Evolutionary conservation across 306 rosid species (phyloP), one percentile per base, ranked within the genome.

Genomic region (Chamaecrista fasciculata): DNA sequence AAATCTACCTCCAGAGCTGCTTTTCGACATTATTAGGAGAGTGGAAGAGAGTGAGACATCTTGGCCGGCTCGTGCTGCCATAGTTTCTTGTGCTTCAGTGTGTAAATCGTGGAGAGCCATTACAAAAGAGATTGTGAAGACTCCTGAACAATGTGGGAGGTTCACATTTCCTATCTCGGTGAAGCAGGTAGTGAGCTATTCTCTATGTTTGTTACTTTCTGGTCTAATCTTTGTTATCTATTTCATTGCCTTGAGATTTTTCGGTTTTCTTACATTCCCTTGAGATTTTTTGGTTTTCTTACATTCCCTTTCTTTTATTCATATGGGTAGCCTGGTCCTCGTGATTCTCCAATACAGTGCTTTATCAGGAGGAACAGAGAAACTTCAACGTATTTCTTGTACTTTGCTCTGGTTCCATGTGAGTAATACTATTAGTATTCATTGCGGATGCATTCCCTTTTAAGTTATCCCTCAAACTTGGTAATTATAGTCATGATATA

Each of bases 111-210:
- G 96, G 96, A 87, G 94, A 76, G 77, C 65, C 15, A 66, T 85
- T 39, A 78, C 83, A 0, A 82, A 69, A 58, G 94, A 83, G 79
- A 80, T 85, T 7, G 80, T 87, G 62, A 78, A 77, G 76, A 80
- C 96, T 62, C 96, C 96, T 11, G 89, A 90, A 75, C 86, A 83
- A 76, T 90, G 88, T 72, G 96, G 96, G 73, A 85, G 86, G 87
- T 71, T 90, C 44, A 90, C 96, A 37, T 90, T 88, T 76, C 95
- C 97, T 40, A 83, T 91, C 82, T 91, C 97, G 16, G 60, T 91
- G 84, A 88, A 88, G 79, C 97, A 88, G 87, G 97, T 87, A 51
- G 29, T 36, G 12, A 34, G 59, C 61, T 29, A 7, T 36, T 42
- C 26, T 46, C 60, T 47, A 33, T 11, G 18, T 51, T 33, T n/a